Base-by-base conservation (phyloP, 305 asterid species). In the Andrographis paniculata region DNA sequence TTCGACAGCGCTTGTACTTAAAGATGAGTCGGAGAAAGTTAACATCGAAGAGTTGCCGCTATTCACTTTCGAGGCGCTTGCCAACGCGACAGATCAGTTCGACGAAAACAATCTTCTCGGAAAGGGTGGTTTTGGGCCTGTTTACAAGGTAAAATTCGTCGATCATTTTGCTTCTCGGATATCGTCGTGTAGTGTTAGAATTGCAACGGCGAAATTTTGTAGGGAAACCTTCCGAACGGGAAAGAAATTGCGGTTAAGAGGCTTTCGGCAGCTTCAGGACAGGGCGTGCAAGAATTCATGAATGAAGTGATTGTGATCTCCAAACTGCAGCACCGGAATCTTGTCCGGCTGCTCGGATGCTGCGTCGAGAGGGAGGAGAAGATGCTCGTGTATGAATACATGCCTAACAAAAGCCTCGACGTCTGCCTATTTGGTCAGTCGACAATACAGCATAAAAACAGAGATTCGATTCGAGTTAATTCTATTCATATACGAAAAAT, bases 41-140 rank as follows among this genome's bases (percentile, higher is more conserved):
- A 61, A 69, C 20, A 38, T 74, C 20, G 75, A 60, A 20, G 77
- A 78, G 55, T 59, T 78, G 10, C 73, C 77, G 7, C 14, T 68
- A 1, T 78, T 68, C 68, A 45, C 65, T 17, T 71, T 74, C 21
- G 63, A 63, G 20, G 59, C 60, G 15, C 61, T 78, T 21, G 68
- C 67, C 17, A 63, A 46, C 19, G 79, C 86, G 35, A 77, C 86
- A 4, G 33, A 62, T 22, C 49, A 50, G 21, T 75, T 78, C 35
- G 46, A 67, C 6, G 52, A 55, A 0, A 45, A 49, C 6, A 78
- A 60, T 61, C 62, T 61, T 35, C 77, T 78, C 6, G 87, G 83
- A 22, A 60, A 60, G 56, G 87, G 87, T 31, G 82, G 87, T 35
- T 78, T 71, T 30, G 82, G 87, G 45, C 50, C 68, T 35, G 87